phyloP scores from a whole-genome alignment of 108 stramenopile genomes.

The Skeletonema potamos region DNA sequence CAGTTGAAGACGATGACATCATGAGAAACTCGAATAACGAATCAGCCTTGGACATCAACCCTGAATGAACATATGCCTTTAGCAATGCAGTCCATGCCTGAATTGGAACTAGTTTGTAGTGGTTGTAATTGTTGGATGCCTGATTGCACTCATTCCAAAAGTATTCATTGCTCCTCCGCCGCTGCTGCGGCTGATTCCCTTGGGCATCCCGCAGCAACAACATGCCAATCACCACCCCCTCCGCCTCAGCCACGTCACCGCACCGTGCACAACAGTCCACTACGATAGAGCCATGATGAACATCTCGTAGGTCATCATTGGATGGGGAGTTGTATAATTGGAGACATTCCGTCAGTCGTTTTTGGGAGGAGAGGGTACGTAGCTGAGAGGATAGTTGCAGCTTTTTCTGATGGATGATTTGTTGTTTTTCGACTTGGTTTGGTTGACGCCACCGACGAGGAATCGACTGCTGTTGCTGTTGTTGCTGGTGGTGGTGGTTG shows the following conservation, averaged over 20 bases:
- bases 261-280: conserved; percentile 82
- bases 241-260: conserved; percentile 54
- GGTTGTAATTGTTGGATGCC: not conserved
- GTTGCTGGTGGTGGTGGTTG: not conserved
- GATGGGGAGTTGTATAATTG: conserved; percentile 47
- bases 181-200: not conserved
- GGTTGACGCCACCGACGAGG: too few relatives aligned
- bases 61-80: conserved; percentile 79
- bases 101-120: conserved; percentile 31
- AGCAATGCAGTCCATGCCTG: conserved; percentile 80
- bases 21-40: conserved; percentile 54
- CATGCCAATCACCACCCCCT: conserved; percentile 33
- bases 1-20: not conserved
- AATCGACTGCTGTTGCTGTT: too few relatives aligned
- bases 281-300: conserved; percentile 80
- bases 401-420: conserved; percentile 44
- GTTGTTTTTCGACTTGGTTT: not conserved
- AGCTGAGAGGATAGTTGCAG: conserved; percentile 63
- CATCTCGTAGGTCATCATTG: conserved; percentile 63
- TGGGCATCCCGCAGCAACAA: too few relatives aligned
- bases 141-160: conserved; percentile 51
- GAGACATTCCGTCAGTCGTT: conserved; percentile 68
- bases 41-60: conserved; percentile 64
- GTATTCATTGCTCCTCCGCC: not conserved
- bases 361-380: conserved; percentile 63